Evolutionary conservation across 768 basidiomycete species (phyloP).

Genomic region (Rhodocollybia butyracea): DNA sequence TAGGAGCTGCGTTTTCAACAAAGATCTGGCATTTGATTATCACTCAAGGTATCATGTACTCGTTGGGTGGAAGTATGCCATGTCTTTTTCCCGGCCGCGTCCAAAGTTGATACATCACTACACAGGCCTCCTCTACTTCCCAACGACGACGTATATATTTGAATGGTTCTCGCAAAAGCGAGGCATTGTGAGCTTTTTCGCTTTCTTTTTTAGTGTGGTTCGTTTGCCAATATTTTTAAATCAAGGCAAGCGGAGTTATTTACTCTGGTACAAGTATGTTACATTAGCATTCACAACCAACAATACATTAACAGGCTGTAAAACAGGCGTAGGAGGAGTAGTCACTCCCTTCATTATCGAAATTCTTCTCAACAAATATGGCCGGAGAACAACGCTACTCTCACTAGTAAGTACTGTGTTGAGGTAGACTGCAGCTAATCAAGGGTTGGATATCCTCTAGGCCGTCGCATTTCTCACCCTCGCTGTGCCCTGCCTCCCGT

Average conservation of each 20-base stretch:
- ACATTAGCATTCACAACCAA: neutral
- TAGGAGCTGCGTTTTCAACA: conserved; percentile 22
- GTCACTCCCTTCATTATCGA: conserved; percentile 1
- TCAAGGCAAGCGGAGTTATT: conserved; percentile 7
- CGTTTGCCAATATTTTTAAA: neutral
- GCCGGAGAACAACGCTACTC: conserved; percentile 1
- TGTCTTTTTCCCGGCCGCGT: neutral
- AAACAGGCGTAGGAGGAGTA: conserved; percentile 6
- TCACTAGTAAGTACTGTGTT: neutral
- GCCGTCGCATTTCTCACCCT: conserved; percentile 4
- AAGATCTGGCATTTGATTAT: conserved; percentile 13
- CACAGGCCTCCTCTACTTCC: conserved; percentile 12
- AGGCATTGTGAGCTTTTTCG: conserved; percentile 8
- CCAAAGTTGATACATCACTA: neutral
- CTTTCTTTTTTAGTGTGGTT: neutral
- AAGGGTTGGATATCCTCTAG: neutral
- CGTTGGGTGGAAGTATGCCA: conserved; percentile 17
- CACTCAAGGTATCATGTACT: too few relatives aligned
- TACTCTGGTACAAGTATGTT: conserved; percentile 8
- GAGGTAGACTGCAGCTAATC: neutral
- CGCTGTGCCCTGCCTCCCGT: conserved; percentile 3
- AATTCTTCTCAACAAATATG: conserved; percentile 5
- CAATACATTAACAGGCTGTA: neutral
- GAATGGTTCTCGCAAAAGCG: conserved; percentile 13
- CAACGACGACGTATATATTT: conserved; percentile 13